phyloP scores from a whole-genome alignment of 1,284 basidiomycete species.

The Phellopilus nigrolimitatus region DNA sequence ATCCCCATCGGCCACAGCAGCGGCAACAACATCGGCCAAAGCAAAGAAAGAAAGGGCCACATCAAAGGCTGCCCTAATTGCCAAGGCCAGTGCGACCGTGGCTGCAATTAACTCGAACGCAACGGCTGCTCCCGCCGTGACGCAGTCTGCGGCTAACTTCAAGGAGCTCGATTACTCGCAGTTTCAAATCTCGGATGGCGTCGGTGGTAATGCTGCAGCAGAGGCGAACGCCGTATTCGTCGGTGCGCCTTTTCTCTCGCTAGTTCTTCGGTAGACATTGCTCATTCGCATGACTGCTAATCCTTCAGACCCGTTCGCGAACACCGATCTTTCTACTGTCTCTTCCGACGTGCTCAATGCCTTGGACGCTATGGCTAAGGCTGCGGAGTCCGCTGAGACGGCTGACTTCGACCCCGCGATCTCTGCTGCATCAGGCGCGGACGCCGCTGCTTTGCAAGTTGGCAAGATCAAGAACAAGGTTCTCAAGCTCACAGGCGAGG shows the following conservation, averaged over 20 bases:
- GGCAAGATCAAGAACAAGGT: constrained; percentile 40
- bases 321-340: constrained; percentile 24
- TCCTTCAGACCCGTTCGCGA: constrained; percentile 28
- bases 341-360: constrained; percentile 24
- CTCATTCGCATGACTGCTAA: constrained; percentile 38
- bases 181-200: constrained; percentile 40
- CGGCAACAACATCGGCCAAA: not conserved
- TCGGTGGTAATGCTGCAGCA: constrained; percentile 37
- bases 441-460: constrained; percentile 24
- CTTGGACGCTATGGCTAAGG: too few relatives aligned
- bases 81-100: not conserved
- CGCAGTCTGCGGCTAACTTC: constrained; percentile 20
- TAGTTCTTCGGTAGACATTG: constrained; percentile 36
- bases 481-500: too few relatives aligned
- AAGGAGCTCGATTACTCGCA: constrained; percentile 25
- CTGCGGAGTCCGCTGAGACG: too few relatives aligned
- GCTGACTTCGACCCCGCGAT: constrained; percentile 43
- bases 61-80: not conserved
- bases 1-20: not conserved
- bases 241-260: constrained; percentile 38
- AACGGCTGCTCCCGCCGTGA: constrained; percentile 4
- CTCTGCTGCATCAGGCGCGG: constrained; percentile 36
- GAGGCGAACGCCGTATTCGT: constrained; percentile 41
- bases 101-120: not conserved
- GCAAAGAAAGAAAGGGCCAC: not conserved